Evolutionary conservation across 805 yeast genomes (phyloP), one percentile per base, ranked within the genome.

Genomic region (Yarrowia sp.): DNA sequence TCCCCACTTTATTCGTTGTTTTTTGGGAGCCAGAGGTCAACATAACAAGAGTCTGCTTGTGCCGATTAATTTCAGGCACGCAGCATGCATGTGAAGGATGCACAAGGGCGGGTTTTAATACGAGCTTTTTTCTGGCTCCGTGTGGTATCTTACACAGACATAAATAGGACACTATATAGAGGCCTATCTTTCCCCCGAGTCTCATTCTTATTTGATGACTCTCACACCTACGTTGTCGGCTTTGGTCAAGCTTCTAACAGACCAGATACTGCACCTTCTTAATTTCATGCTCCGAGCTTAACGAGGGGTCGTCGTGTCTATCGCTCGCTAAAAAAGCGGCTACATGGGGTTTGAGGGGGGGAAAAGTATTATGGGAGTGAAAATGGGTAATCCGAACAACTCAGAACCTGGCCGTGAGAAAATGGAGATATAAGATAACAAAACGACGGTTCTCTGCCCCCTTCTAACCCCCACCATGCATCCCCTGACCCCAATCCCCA

Each of bases 201-300:
- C 35, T 46, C 36, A 28, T 17, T 7, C 12, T 26, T 46, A 44
- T 17, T 16, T 46, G 52, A 48, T 48, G 54, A 48, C 38, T 48
- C 19, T 48, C 26, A 14, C 19, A 28, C 48, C 32, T 32, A 38
- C 48, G 48, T 22, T 41, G 48, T 41, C 46, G 46, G n/a, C 22
- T 14, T n/a, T 26, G 49, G n/a, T 43, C 49, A 24, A 43, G 49
- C 51, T 26, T 22, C 49, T n/a, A 44, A n/a, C 17, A 32, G 22
- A 10, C 17, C 16, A 43, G 48, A 43, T 43, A 16, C 19, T 24
- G 51, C 54, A 30, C 54, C 24, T n/a, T 32, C 4, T 28, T 48
- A 51, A 41, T 51, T 51, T 51, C 58, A 51, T 51, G 58, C 41
- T 51, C 58, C 9, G 58, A 51, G 58, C 58, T 51, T 51, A 51